Percentiles rank a stretch among this genome's conserved stretches.
Evolutionary conservation across 495 filamentous ascomycete genomes (phyloP).

Genomic region (Hyaloscypha variabilis): DNA sequence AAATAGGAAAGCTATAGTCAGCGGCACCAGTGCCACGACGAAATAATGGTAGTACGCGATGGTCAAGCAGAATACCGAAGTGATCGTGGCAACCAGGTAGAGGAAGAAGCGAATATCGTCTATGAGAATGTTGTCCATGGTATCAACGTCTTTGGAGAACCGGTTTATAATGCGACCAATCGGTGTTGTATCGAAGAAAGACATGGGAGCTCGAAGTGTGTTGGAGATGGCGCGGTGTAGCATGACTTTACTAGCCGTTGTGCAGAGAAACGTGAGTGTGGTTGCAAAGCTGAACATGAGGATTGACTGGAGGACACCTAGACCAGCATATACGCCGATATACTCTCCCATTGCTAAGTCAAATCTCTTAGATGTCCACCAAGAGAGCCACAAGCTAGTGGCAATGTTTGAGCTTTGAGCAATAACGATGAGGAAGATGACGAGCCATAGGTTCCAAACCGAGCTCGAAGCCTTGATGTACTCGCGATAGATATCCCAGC

Average conservation of each 20-base stretch:
- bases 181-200: slow-evolving; percentile 96
- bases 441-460: no score
- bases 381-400: slow-evolving; percentile 90
- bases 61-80: slow-evolving; percentile 82
- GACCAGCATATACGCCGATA: slow-evolving; percentile 82
- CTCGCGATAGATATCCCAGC: slow-evolving; percentile 79
- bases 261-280: slow-evolving; percentile 73
- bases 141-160: slow-evolving; percentile 92
- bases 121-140: slow-evolving; percentile 91
- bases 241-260: slow-evolving; percentile 79
- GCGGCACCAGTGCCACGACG: slow-evolving; percentile 82
- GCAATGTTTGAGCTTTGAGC: slow-evolving; percentile 81
- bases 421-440: slow-evolving; percentile 67
- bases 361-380: slow-evolving; percentile 71
- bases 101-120: slow-evolving; percentile 95
- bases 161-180: slow-evolving; percentile 96
- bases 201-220: slow-evolving; percentile 89
- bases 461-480: slow-evolving; percentile 86
- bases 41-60: slow-evolving; percentile 95
- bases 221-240: slow-evolving; percentile 76
- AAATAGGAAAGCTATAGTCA: slow-evolving; percentile 78
- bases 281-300: slow-evolving; percentile 71
- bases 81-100: slow-evolving; percentile 76
- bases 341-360: slow-evolving; percentile 68
- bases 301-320: slow-evolving; percentile 69